Percentiles rank a stretch among this genome's conserved stretches.
These are phyloP conservation scores for Nemania sp. DNA, from an alignment of 2,329 filamentous ascomycete species.

Conservation along the genomic window DNA sequence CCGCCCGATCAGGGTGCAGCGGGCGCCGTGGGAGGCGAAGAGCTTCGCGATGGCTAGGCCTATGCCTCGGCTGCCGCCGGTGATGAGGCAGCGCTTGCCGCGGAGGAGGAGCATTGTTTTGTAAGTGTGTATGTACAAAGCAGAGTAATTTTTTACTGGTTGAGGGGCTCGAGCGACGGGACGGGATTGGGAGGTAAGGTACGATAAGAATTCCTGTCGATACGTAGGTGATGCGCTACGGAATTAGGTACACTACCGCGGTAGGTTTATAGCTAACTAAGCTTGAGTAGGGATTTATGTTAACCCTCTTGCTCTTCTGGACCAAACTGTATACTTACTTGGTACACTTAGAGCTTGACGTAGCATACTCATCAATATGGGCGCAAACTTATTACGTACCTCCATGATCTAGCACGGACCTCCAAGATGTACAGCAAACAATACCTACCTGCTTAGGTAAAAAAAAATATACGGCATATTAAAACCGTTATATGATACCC, in stretches of 20 bases:
- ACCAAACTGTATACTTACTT: background rate
- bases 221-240: no score
- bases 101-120: conserved; percentile 50
- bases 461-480: no score
- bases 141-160: background rate
- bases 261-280: no score
- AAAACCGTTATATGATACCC: no score
- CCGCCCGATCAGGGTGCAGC: conserved; percentile 72
- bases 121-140: no score
- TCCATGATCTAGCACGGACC: no score
- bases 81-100: conserved; percentile 70
- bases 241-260: no score
- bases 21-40: conserved; percentile 73
- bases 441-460: background rate
- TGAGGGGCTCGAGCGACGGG: background rate
- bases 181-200: background rate
- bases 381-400: background rate
- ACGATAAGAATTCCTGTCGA: no score
- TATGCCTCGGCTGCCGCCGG: conserved; percentile 78
- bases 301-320: background rate
- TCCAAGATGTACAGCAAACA: no score
- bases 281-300: background rate
- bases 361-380: background rate
- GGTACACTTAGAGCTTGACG: background rate
- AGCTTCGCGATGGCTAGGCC: conserved; percentile 74